Evolutionary conservation across 805 yeast species (phyloP).

Genomic region (Metschnikowia noctiluminum): DNA sequence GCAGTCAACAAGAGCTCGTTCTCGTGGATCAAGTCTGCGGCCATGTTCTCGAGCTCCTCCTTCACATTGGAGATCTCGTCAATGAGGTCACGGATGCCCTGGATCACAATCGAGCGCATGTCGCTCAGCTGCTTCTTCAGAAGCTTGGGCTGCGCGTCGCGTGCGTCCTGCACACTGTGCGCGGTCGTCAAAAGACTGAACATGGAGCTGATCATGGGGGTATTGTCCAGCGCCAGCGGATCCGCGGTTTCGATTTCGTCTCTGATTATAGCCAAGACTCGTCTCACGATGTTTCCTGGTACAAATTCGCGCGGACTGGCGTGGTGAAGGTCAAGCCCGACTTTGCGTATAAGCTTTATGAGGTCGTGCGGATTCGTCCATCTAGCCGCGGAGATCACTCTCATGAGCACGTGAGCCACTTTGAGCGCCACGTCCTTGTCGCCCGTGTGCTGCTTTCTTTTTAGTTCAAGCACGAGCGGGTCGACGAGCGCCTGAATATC

Average conservation of each 20-base stretch:
- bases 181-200: constrained; percentile 71
- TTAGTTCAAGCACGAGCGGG: constrained; percentile 50
- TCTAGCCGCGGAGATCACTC: constrained; percentile 84
- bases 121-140: constrained; percentile 53
- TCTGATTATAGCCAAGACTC: constrained; percentile 81
- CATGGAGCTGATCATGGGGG: constrained; percentile 72
- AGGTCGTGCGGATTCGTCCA: constrained; percentile 80
- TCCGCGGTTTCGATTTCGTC: constrained; percentile 76
- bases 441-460: constrained; percentile 80
- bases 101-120: constrained; percentile 79
- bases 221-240: constrained; percentile 36
- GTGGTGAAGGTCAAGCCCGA: constrained; percentile 65
- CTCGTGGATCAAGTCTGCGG: constrained; percentile 92
- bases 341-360: constrained; percentile 63
- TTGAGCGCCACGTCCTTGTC: constrained; percentile 81
- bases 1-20: constrained; percentile 83
- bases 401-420: constrained; percentile 80
- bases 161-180: constrained; percentile 21
- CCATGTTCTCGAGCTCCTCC: constrained; percentile 87
- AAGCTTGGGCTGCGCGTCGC: constrained; percentile 17
- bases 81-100: constrained; percentile 85
- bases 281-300: constrained; percentile 85
- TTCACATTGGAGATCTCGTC: constrained; percentile 89
- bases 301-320: constrained; percentile 90
- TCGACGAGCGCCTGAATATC: constrained; percentile 36